phyloP scores from a whole-genome alignment of 805 yeast species.

The Tanozyma kutaoensis region DNA sequence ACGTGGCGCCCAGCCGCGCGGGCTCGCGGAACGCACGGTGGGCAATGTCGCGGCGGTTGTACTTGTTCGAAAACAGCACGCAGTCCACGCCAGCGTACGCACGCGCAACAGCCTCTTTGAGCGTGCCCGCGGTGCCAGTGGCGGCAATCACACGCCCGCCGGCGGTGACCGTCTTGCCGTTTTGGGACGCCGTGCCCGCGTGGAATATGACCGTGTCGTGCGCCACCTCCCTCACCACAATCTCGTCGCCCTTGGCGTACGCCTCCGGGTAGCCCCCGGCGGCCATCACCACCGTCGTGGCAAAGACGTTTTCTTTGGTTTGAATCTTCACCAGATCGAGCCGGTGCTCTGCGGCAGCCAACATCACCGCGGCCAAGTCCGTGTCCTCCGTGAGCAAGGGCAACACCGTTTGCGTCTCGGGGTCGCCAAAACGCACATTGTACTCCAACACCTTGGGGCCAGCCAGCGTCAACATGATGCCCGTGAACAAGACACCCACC shows the following conservation, averaged over 20 bases:
- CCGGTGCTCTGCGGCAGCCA: conserved; percentile 91
- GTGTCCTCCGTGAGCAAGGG: conserved; percentile 73
- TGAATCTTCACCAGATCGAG: conserved; percentile 65
- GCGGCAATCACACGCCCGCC: conserved; percentile 98
- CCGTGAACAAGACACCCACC: conserved; percentile 92
- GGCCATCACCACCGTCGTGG: conserved; percentile 90
- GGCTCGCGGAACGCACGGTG: conserved; percentile 79
- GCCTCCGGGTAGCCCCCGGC: conserved; percentile 95
- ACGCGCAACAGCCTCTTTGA: conserved; percentile 68
- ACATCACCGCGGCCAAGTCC: conserved; percentile 85
- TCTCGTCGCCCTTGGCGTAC: conserved; percentile 78
- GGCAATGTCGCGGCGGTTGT: conserved; percentile 88
- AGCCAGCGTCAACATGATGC: conserved; percentile 67
- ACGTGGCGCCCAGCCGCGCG: conserved; percentile 44
- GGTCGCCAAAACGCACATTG: conserved; percentile 97
- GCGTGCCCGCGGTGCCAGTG: conserved; percentile 67
- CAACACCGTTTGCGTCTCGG: conserved; percentile 94
- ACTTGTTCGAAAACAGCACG: conserved; percentile 61
- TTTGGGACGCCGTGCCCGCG: conserved; percentile 71
- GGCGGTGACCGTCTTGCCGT: conserved; percentile 59
- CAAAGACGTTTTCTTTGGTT: conserved; percentile 41
- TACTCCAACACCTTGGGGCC: conserved; percentile 96
- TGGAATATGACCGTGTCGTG: conserved; percentile 72
- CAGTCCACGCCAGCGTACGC: conserved; percentile 80
- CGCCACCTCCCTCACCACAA: conserved; percentile 41